A percentile compares a stretch with the other conserved stretches of the same genome.
Conservation (phyloP, 2,329 filamentous ascomycete genomes). For the Fusarium austroafricanum region DNA sequence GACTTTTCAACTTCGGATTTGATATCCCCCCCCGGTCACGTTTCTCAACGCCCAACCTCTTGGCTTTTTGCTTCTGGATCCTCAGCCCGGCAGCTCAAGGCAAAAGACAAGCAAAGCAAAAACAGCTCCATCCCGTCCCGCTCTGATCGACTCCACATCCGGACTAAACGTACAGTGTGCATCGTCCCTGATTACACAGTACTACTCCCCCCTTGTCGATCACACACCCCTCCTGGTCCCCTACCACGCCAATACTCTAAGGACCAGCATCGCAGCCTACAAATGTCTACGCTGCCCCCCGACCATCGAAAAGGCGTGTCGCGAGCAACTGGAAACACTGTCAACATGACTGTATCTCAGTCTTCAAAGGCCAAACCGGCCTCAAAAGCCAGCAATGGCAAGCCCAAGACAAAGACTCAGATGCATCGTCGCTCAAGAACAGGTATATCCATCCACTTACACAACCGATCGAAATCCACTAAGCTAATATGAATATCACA, state of each 20-base stretch:
- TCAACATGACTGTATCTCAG: conserved; percentile 72
- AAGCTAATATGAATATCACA: conserved; percentile 46
- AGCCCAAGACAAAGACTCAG: conserved; percentile 78
- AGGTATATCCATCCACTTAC: conserved; percentile 67
- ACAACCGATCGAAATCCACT: conserved; percentile 19
- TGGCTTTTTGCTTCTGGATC: conserved; percentile 39
- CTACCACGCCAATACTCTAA: conserved; percentile 43
- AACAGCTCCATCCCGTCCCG: conserved; percentile 47
- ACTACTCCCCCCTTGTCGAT: conserved; percentile 31
- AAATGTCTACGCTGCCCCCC: conserved; percentile 77
- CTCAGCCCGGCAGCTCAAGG: conserved; percentile 24
- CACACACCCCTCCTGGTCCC: conserved; percentile 44
- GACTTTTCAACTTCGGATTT: conserved; percentile 40
- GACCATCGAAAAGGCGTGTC: conserved; percentile 64
- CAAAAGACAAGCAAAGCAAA: conserved; percentile 14
- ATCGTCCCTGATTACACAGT: conserved; percentile 36
- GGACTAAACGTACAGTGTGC: conserved; percentile 21
- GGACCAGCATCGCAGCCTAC: conserved; percentile 53
- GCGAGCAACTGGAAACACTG: conserved; percentile 58
- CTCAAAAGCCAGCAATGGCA: conserved; percentile 64
- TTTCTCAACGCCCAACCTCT: conserved; percentile 43
- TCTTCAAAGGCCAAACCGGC: conserved; percentile 68
- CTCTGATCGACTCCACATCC: conserved; percentile 45
- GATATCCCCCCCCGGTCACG: conserved; percentile 35
- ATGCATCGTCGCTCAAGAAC: conserved; percentile 95